Evolutionary conservation across 1,284 basidiomycete genomes (phyloP), one percentile per base, ranked within the genome.

Genomic region (Ustilago vetiveriae): DNA sequence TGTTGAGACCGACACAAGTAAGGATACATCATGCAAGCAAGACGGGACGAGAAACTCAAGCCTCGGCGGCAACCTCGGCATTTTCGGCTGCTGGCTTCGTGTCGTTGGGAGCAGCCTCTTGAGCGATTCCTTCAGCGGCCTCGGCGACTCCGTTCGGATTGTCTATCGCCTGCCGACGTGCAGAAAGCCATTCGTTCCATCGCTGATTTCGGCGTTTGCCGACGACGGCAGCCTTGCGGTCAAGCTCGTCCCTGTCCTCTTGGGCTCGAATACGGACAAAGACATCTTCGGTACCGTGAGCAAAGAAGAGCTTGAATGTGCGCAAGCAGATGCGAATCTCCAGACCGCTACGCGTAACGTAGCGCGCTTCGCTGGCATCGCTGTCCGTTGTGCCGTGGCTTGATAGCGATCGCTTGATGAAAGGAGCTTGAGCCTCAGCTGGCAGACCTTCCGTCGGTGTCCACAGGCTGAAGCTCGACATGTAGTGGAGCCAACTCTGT

Each of bases 401-500:
- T 5, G 67, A 62, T 10, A 67, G 46, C 21, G 57, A 57, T 22
- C 77, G 67, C 54, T 74, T 69, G 39, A 82, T 64, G 58, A 81
- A 75, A 2, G 80, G 80, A 38, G 76, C 77, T 35, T 71, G 56
- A 3, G 73, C 75, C 54, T 78, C 72, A 35, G 54, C 66, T 7
- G 67, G 54, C 32, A 82, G 58, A 10, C 80, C 80, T 48, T 82
- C 80, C 10, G 80, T 82, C 3, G 79, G 79, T n/a, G 75, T 72
- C 73, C 77, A 80, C 6, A 81, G 71, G 49, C 75, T 89, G 83
- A 89, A 98, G 9, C 90, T 90, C 52, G 93, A 90, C 58, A 97
- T 89, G 83, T 98, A 98, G 4, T 89, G 86, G 70, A 92, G 89
- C 92, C 93, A 94, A 45, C 90, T 86, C 39, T 90, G 89, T 37